Evolutionary conservation across 805 yeast species (phyloP).

Genomic region (Scheffersomyces ergatensis): DNA sequence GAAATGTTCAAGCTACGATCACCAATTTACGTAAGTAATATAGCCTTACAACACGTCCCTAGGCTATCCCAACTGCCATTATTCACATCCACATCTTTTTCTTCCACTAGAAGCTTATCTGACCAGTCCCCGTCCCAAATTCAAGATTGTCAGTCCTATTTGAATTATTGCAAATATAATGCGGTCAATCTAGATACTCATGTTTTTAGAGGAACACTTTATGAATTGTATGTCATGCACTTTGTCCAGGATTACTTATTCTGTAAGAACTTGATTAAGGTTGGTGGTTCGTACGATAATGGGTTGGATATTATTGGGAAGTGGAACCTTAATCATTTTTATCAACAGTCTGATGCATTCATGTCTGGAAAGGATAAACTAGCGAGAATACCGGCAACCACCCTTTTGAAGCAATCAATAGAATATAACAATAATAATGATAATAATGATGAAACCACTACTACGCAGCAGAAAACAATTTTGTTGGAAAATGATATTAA

Average conservation of each 20-base stretch:
- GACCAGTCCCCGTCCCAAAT: slow-evolving; percentile 3
- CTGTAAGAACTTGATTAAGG: slow-evolving; percentile 36
- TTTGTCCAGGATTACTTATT: slow-evolving; percentile 36
- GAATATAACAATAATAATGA: slow-evolving; percentile 8
- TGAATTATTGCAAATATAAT: slow-evolving; percentile 23
- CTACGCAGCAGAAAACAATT: too few relatives aligned
- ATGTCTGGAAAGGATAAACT: neutral
- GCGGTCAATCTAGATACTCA: slow-evolving; percentile 28
- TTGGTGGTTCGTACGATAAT: slow-evolving; percentile 56
- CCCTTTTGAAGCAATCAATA: slow-evolving; percentile 12
- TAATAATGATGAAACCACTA: slow-evolving; percentile 1
- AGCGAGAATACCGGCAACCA: neutral
- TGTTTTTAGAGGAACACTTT: slow-evolving; percentile 54
- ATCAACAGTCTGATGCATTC: slow-evolving; percentile 6
- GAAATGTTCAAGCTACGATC: too few relatives aligned
- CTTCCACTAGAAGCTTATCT: neutral
- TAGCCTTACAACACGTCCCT: too few relatives aligned
- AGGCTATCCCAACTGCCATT: too few relatives aligned
- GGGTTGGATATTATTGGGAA: slow-evolving; percentile 56
- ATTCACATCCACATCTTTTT: too few relatives aligned
- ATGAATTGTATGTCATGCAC: slow-evolving; percentile 46
- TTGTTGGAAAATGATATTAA: slow-evolving; percentile 30
- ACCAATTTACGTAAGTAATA: too few relatives aligned
- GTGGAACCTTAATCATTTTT: slow-evolving; percentile 41
- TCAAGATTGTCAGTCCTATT: slow-evolving; percentile 26